A percentile compares a stretch with the other conserved stretches of the same genome.
Evolutionary conservation across 495 filamentous ascomycete species (phyloP).

Genomic region (Penicillium salamii): DNA sequence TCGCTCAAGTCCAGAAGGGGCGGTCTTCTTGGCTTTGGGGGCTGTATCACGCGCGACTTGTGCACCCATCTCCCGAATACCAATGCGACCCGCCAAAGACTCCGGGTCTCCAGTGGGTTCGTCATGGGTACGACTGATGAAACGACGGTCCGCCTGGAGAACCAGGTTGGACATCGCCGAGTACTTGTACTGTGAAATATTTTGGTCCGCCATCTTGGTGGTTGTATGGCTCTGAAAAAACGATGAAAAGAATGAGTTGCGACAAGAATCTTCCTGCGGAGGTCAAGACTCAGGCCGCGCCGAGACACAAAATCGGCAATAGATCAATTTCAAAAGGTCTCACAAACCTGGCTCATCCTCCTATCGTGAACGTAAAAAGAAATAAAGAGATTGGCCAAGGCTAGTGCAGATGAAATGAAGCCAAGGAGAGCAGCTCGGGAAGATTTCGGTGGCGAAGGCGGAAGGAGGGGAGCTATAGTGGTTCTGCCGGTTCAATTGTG

Average conservation of each 20-base stretch:
- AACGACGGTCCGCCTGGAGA: slow-evolving; percentile 97
- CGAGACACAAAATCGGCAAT: slow-evolving; percentile 18
- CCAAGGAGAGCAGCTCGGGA: slow-evolving; percentile 27
- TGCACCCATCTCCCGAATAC: slow-evolving; percentile 90
- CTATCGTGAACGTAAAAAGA: slow-evolving; percentile 29
- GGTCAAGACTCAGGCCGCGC: slow-evolving; percentile 29
- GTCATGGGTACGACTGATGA: slow-evolving; percentile 86
- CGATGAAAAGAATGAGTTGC: slow-evolving; percentile 24
- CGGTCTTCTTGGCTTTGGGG: slow-evolving; percentile 71
- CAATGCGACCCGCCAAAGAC: slow-evolving; percentile 90
- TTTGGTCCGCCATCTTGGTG: slow-evolving; percentile 80
- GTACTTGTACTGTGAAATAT: slow-evolving; percentile 99
- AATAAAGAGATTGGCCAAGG: slow-evolving; percentile 29
- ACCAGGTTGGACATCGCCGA: slow-evolving; percentile 99
- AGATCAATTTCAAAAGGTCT: slow-evolving; percentile 23
- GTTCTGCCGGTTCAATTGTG: slow-evolving; percentile 18
- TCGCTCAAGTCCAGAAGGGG: slow-evolving; percentile 66
- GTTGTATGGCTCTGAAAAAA: slow-evolving; percentile 10
- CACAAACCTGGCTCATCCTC: slow-evolving; percentile 46
- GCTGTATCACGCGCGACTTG: slow-evolving; percentile 74
- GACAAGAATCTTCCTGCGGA: slow-evolving; percentile 35
- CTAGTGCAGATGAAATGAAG: slow-evolving; percentile 18
- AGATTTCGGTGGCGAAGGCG: slow-evolving; percentile 46
- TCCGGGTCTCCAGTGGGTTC: slow-evolving; percentile 97
- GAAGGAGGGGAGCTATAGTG: slow-evolving; percentile 30